A percentile compares a stretch with the other conserved stretches of the same genome.
phyloP scores from a whole-genome alignment of 2,329 filamentous ascomycete species.

The Fusarium chlamydosporum region DNA sequence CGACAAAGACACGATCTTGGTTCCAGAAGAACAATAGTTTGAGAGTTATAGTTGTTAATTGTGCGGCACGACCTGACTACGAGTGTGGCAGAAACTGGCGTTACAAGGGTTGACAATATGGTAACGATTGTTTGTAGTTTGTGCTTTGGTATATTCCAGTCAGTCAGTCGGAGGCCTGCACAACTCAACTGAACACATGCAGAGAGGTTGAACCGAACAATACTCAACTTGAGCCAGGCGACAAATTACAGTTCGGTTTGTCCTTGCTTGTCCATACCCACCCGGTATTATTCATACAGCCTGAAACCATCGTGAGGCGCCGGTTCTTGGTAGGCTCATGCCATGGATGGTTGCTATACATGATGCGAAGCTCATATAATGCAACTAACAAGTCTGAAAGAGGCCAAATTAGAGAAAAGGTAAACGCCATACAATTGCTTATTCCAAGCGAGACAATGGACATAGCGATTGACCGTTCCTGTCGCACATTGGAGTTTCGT shows the following conservation, averaged over 20 bases:
- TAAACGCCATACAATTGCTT: not conserved
- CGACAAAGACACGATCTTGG: not conserved
- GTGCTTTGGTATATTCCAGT: conserved; percentile 17
- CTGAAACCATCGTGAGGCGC: conserved; percentile 14
- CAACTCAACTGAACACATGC: not conserved
- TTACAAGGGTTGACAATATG: conserved; percentile 2
- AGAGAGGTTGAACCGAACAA: not conserved
- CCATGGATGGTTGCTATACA: not conserved
- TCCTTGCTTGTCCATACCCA: not conserved
- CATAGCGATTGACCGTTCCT: conserved; percentile 11
- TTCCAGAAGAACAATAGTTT: not conserved
- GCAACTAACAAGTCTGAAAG: not conserved
- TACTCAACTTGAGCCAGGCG: not conserved
- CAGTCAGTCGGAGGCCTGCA: conserved; percentile 1
- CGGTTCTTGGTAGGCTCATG: not conserved
- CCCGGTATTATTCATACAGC: not conserved
- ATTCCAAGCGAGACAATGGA: not conserved
- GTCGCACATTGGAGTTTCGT: conserved; percentile 34
- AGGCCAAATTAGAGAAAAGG: not conserved
- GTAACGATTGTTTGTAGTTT: conserved; percentile 6
- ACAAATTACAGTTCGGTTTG: not conserved
- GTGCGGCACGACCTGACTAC: not conserved
- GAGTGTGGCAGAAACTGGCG: not conserved
- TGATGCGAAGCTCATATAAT: not conserved
- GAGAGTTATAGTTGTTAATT: not conserved